A percentile compares a stretch with the other conserved stretches of the same genome.
Evolutionary conservation across 805 yeast species (phyloP).

Genomic region (Yamadazyma olivae): DNA sequence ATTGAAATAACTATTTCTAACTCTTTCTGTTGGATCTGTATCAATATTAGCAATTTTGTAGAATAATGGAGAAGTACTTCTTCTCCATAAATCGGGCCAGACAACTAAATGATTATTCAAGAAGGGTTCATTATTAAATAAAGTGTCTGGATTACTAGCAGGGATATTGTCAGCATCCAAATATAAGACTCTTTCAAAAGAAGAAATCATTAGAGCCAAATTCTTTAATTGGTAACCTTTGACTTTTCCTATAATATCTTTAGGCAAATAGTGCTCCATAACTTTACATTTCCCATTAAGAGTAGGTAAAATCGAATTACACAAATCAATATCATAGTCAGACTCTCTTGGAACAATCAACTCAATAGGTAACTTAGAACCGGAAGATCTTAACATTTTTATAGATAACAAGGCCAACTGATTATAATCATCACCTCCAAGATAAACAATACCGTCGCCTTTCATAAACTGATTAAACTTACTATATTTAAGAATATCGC

Average conservation of each 20-base stretch:
- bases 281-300: slow-evolving; percentile 38
- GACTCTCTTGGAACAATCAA: slow-evolving; percentile 28
- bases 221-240: slow-evolving; percentile 34
- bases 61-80: slow-evolving; percentile 35
- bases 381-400: slow-evolving; percentile 28
- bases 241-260: slow-evolving; percentile 16
- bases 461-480: slow-evolving; percentile 25
- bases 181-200: slow-evolving; percentile 33
- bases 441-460: slow-evolving; percentile 40
- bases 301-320: slow-evolving; percentile 28
- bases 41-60: slow-evolving; percentile 32
- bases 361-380: slow-evolving; percentile 35
- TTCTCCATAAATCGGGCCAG: slow-evolving; percentile 44
- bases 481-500: slow-evolving; percentile 16
- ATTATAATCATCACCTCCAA: slow-evolving; percentile 36
- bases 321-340: slow-evolving; percentile 33
- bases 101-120: slow-evolving; percentile 23
- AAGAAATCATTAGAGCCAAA: slow-evolving; percentile 33
- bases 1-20: slow-evolving; percentile 25
- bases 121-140: slow-evolving; percentile 34
- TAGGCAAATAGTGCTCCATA: slow-evolving; percentile 45
- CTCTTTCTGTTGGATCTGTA: slow-evolving; percentile 16
- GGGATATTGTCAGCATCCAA: slow-evolving; percentile 41
- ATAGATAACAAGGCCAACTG: slow-evolving; percentile 33
- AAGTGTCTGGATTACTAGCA: slow-evolving; percentile 31